These are phyloP conservation scores for Styphnolobium japonicum DNA, from an alignment of 306 rosid genomes.

Conservation along the genomic window DNA sequence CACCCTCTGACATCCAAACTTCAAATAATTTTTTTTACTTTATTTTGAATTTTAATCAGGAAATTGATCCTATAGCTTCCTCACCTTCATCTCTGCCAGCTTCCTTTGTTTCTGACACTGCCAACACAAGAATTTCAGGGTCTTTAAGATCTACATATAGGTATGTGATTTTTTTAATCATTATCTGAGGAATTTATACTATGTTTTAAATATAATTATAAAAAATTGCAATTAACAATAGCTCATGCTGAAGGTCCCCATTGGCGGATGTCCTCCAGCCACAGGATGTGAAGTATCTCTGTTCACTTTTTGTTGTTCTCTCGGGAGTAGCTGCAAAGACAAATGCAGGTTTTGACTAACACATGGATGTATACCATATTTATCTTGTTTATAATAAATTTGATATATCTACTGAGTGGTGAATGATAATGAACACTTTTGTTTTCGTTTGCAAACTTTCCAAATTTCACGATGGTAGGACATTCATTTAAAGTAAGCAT, in stretches of 20 bases:
- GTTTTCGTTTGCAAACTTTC: conserved; percentile 14
- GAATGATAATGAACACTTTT: background rate
- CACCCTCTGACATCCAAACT: conserved; percentile 1
- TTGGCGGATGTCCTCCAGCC: conserved; percentile 60
- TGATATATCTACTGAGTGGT: conserved; percentile 7
- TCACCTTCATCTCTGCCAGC: conserved; percentile 31
- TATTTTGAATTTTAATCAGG: conserved; percentile 44
- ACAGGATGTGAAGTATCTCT: conserved; percentile 64
- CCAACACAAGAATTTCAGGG: conserved; percentile 40
- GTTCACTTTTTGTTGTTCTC: conserved; percentile 64
- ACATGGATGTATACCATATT: conserved; percentile 17
- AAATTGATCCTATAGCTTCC: conserved; percentile 37
- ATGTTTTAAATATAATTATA: background rate
- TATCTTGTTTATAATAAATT: conserved; percentile 17
- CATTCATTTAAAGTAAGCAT: conserved; percentile 3
- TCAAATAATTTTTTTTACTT: background rate
- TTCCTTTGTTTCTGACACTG: conserved; percentile 28
- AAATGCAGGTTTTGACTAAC: conserved; percentile 55
- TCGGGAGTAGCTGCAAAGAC: conserved; percentile 50
- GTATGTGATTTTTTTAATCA: conserved; percentile 29
- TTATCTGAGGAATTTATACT: conserved; percentile 2
- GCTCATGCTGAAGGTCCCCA: conserved; percentile 61
- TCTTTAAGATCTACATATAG: conserved; percentile 53
- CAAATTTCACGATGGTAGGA: conserved; percentile 9
- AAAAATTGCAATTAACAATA: conserved; percentile 13